A percentile compares a stretch with the other conserved stretches of the same genome.
Evolutionary conservation across 768 basidiomycete genomes (phyloP).

Genomic region (Mycena rebaudengoi): DNA sequence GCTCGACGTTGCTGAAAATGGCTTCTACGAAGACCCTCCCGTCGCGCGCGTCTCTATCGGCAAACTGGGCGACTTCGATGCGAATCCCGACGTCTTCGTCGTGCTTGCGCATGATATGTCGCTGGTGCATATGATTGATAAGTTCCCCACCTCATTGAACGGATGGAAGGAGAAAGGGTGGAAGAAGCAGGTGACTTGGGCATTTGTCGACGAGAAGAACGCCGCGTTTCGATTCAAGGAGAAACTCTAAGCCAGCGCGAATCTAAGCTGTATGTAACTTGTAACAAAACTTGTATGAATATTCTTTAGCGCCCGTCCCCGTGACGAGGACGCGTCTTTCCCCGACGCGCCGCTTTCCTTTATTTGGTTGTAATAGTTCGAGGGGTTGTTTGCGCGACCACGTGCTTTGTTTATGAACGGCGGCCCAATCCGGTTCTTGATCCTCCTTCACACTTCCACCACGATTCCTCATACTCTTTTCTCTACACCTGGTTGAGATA

Average conservation of each 20-base stretch:
- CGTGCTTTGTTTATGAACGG: constrained; percentile 18
- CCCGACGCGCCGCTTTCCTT: background rate
- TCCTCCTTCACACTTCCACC: background rate
- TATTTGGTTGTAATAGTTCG: background rate
- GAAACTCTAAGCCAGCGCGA: too few relatives aligned
- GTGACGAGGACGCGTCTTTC: too few relatives aligned
- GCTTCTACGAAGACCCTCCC: constrained; percentile 4
- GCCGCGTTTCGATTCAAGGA: constrained; percentile 12
- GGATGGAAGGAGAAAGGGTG: constrained; percentile 24
- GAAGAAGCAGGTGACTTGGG: constrained; percentile 25
- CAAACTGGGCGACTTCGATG: constrained; percentile 15
- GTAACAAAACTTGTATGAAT: too few relatives aligned
- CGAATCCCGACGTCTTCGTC: constrained; percentile 22
- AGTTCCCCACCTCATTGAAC: constrained; percentile 11
- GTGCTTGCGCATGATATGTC: constrained; percentile 27
- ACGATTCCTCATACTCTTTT: constrained; percentile 16
- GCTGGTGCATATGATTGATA: constrained; percentile 2
- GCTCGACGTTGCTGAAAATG: constrained; percentile 6
- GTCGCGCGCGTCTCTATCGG: background rate
- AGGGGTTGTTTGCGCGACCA: constrained; percentile 13
- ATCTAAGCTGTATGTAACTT: too few relatives aligned
- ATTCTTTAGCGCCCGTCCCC: too few relatives aligned
- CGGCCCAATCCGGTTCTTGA: background rate
- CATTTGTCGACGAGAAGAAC: constrained; percentile 21
- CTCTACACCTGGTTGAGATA: constrained; percentile 1